Percentiles rank a stretch among this genome's conserved stretches.
Evolutionary conservation across 139 green algal species (phyloP).

Genomic region (Pseudopediastrum boryanum): DNA sequence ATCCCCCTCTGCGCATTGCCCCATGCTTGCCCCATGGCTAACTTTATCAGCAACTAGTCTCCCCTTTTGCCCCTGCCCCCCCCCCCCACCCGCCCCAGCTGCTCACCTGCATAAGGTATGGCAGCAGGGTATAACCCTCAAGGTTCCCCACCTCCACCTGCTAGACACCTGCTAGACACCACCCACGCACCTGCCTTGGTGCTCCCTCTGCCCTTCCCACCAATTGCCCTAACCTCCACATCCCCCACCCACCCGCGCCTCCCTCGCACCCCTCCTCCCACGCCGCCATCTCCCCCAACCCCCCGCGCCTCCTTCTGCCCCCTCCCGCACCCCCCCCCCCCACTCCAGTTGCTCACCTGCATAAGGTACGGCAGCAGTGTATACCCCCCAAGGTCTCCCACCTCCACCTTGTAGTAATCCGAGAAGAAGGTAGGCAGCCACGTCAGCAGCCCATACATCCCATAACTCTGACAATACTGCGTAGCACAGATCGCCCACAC

Average conservation of each 20-base stretch:
- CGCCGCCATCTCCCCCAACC: background rate
- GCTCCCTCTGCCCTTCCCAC: background rate
- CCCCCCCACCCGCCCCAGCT: background rate
- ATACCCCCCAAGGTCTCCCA: constrained; percentile 69
- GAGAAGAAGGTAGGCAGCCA: constrained; percentile 88
- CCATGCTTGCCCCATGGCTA: too few species aligned
- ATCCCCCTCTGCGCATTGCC: too few species aligned
- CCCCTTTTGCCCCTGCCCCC: background rate
- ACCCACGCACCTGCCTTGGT: background rate
- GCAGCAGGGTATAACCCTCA: constrained; percentile 80
- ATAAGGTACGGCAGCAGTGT: constrained; percentile 80
- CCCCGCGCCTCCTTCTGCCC: background rate
- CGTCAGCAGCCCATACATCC: constrained; percentile 79
- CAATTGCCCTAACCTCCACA: background rate
- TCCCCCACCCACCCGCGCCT: background rate
- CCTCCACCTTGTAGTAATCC: constrained; percentile 63
- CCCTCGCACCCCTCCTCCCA: background rate
- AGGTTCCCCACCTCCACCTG: too few species aligned
- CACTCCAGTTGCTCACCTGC: constrained; percentile 34
- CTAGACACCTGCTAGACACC: background rate
- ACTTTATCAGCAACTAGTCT: too few species aligned
- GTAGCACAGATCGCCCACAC: constrained; percentile 78
- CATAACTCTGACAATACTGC: constrained; percentile 74
- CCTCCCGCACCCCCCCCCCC: background rate
- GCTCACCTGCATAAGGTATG: constrained; percentile 69